A percentile compares a stretch with the other conserved stretches of the same genome.
Conservation (phyloP, 2,329 filamentous ascomycete genomes). For the Chaetomium olivaceum region DNA sequence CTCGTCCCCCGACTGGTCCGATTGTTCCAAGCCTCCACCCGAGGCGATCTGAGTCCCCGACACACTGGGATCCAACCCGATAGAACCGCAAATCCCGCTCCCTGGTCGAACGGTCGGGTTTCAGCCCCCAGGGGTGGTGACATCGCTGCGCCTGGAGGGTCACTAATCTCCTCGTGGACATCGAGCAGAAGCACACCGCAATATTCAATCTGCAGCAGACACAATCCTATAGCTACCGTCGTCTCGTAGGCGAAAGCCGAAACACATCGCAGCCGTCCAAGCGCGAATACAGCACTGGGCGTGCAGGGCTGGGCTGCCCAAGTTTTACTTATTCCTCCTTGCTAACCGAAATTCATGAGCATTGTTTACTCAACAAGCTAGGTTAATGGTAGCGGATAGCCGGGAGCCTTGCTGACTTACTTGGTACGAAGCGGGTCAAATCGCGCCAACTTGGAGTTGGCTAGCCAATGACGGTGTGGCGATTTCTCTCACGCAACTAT, state of each 20-base stretch:
- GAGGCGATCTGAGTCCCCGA: slow-evolving; percentile 11
- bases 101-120: slow-evolving; percentile 1
- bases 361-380: not conserved
- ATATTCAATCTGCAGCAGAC: not conserved
- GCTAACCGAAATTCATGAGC: too few relatives aligned
- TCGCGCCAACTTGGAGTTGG: not conserved
- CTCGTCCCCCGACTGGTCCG: not conserved
- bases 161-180: not conserved
- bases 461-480: not conserved
- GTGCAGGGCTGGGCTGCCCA: too few relatives aligned
- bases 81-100: slow-evolving; percentile 1
- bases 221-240: too few relatives aligned
- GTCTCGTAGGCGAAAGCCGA: too few relatives aligned
- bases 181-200: not conserved
- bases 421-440: not conserved
- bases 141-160: not conserved
- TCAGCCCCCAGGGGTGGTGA: not conserved
- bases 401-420: not conserved
- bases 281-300: not conserved
- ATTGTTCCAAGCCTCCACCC: slow-evolving; percentile 9
- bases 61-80: not conserved
- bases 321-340: not conserved
- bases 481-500: not conserved
- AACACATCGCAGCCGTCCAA: not conserved
- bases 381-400: not conserved